Conservation (phyloP, 225 moss, liverwort and hornwort species). For the Antitrichia curtipendula region DNA sequence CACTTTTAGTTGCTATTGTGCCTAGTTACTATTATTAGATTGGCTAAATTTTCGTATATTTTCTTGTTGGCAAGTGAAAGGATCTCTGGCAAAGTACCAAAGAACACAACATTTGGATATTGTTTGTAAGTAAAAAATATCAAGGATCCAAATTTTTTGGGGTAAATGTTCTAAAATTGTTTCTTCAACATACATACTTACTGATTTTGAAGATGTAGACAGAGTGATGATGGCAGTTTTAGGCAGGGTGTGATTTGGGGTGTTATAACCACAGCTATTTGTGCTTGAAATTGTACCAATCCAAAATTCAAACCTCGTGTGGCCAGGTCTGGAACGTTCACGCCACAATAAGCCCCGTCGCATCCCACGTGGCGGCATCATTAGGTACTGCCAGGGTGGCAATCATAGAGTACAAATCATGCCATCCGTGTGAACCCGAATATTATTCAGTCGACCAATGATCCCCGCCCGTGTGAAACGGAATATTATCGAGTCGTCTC, state of each 20-base stretch:
- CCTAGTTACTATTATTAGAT: rapidly evolving
- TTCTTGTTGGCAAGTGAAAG: too few species aligned
- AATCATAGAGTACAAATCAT: neutral
- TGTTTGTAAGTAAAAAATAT: neutral
- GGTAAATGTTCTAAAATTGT: neutral
- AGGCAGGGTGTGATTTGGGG: neutral
- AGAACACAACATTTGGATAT: rapidly evolving
- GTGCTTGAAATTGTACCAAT: neutral
- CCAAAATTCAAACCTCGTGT: neutral
- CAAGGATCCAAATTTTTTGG: neutral
- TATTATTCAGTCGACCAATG: neutral
- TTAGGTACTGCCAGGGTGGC: neutral
- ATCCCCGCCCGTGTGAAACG: conserved; percentile 2
- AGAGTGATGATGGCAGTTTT: neutral
- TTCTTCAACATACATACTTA: neutral
- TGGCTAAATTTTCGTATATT: neutral
- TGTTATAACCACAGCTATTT: neutral
- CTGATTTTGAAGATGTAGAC: too few species aligned
- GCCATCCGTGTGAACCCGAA: conserved; percentile 2
- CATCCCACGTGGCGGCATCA: neutral
- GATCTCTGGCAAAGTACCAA: too few species aligned
- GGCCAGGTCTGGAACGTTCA: neutral
- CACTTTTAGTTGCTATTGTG: neutral
- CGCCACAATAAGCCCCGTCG: neutral
- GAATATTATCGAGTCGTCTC: conserved; percentile 3